Conservation (phyloP, 2,329 filamentous ascomycete species). For the Xylariaceae sp. region DNA sequence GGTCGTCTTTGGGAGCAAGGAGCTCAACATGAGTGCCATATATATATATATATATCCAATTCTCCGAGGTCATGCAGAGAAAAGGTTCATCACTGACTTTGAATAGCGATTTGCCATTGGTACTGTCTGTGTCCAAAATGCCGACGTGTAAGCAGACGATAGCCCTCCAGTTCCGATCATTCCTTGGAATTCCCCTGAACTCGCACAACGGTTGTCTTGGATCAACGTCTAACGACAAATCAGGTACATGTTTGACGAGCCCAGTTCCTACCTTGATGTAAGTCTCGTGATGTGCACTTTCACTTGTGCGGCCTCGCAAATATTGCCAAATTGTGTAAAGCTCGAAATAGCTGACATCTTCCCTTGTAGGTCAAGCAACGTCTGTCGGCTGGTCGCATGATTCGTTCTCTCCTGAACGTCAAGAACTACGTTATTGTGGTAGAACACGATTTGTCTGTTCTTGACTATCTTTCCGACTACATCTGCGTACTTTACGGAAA, state of each 20-base stretch:
- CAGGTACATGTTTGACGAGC: constrained; percentile 97
- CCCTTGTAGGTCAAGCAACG: constrained; percentile 59
- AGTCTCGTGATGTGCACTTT: constrained; percentile 37
- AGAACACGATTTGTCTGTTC: constrained; percentile 96
- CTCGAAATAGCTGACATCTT: constrained; percentile 1
- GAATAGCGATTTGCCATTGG: constrained; percentile 89
- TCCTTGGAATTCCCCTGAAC: neutral
- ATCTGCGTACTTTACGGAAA: constrained; percentile 95
- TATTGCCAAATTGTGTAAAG: neutral
- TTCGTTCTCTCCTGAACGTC: constrained; percentile 80
- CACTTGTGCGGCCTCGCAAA: neutral
- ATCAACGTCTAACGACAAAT: neutral
- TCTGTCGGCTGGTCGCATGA: constrained; percentile 84
- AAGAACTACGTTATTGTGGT: constrained; percentile 98
- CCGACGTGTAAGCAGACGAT: constrained; percentile 58
- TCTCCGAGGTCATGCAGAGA: neutral
- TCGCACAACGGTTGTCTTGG: neutral
- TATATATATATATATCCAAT: too few species aligned
- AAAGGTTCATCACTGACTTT: neutral
- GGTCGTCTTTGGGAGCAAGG: neutral
- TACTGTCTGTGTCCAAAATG: constrained; percentile 90
- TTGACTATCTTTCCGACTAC: constrained; percentile 98
- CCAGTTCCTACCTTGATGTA: constrained; percentile 97
- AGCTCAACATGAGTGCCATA: neutral
- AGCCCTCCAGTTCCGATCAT: neutral